Evolutionary conservation across 257 asterid genomes (phyloP).

Genomic region (Solanum sparsipilum): DNA sequence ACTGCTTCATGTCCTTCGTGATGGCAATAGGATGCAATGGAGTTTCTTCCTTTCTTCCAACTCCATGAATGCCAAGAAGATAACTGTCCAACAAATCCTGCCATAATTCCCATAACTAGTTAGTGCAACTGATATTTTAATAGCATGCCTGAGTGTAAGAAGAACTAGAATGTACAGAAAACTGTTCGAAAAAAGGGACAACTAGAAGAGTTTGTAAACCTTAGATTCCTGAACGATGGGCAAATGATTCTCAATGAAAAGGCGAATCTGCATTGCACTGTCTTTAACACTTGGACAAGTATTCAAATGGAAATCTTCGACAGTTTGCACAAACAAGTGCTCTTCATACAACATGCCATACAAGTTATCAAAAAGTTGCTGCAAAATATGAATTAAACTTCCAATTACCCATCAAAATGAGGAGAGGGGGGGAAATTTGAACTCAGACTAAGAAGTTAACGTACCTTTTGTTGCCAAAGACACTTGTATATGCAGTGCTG

Average conservation of each 20-base stretch:
- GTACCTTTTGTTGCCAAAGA: conserved; percentile 93
- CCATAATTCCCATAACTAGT: conserved; percentile 5
- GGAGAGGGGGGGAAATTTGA: background rate
- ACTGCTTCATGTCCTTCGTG: conserved; percentile 61
- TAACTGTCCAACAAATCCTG: conserved; percentile 58
- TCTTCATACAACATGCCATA: conserved; percentile 54
- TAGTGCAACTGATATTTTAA: background rate
- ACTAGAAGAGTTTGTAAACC: conserved; percentile 24
- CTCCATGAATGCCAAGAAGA: conserved; percentile 56
- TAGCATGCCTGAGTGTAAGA: background rate
- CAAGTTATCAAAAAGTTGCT: conserved; percentile 76
- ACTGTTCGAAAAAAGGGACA: background rate
- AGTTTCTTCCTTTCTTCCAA: conserved; percentile 12
- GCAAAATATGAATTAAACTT: conserved; percentile 17
- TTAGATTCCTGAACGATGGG: conserved; percentile 57
- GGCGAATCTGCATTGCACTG: conserved; percentile 31
- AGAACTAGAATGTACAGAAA: background rate
- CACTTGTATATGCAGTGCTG: conserved; percentile 47
- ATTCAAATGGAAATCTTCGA: conserved; percentile 45
- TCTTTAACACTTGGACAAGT: conserved; percentile 49
- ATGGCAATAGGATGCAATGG: conserved; percentile 61
- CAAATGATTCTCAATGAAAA: conserved; percentile 34
- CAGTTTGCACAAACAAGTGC: conserved; percentile 42
- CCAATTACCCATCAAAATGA: background rate
- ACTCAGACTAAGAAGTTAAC: background rate